Conservation (phyloP, 352 stramenopile species). For the Phytophthora pseudosyringae region DNA sequence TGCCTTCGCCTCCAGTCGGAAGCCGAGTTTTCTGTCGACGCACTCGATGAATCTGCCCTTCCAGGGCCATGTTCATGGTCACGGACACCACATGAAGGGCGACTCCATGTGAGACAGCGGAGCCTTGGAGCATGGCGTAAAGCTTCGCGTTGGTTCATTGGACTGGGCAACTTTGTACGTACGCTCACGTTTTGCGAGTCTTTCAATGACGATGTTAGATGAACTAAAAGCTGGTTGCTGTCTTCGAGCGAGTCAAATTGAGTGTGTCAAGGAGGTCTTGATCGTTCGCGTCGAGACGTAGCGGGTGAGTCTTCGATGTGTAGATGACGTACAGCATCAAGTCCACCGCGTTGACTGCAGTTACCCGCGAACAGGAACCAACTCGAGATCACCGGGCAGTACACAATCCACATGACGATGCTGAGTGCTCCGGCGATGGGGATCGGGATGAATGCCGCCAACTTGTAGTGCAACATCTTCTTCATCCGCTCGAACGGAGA, state of each 20-base stretch:
- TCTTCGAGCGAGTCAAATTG: not conserved
- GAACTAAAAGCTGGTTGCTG: not conserved
- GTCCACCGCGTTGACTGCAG: no score
- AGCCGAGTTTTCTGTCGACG: slow-evolving; percentile 47
- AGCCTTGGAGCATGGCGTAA: not conserved
- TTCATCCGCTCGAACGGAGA: slow-evolving; percentile 44
- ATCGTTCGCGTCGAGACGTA: slow-evolving; percentile 14
- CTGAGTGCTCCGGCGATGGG: slow-evolving; percentile 38
- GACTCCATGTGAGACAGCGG: slow-evolving; percentile 7
- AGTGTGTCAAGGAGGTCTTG: no score
- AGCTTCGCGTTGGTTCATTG: slow-evolving; percentile 1
- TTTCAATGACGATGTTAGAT: not conserved
- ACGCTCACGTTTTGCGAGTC: slow-evolving; percentile 6
- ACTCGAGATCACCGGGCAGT: slow-evolving; percentile 38
- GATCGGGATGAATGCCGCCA: slow-evolving; percentile 44
- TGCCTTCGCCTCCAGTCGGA: slow-evolving; percentile 33
- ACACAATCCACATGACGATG: slow-evolving; percentile 48
- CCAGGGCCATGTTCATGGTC: slow-evolving; percentile 21
- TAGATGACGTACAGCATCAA: slow-evolving; percentile 2
- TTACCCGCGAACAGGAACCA: slow-evolving; percentile 42
- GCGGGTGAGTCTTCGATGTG: slow-evolving; percentile 40
- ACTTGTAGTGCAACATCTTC: slow-evolving; percentile 46
- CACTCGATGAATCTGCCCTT: slow-evolving; percentile 80
- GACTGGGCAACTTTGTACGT: slow-evolving; percentile 9
- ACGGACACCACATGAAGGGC: slow-evolving; percentile 14